These are phyloP conservation scores for Candida pseudoviswanathii DNA, from an alignment of 1,139 yeast genomes.

Conservation along the genomic window DNA sequence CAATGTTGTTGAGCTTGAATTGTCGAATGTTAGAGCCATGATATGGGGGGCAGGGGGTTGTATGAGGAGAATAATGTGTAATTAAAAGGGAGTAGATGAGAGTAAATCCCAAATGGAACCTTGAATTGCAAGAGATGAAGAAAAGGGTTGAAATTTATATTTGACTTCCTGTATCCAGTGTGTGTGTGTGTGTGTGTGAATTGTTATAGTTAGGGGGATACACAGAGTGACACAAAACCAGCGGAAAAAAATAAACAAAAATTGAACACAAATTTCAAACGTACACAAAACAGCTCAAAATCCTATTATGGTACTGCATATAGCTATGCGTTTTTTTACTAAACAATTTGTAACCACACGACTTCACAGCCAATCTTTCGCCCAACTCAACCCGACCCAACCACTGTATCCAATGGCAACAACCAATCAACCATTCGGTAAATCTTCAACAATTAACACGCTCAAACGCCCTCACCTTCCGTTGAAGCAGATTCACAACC, in stretches of 20 bases:
- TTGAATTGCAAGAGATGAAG: not conserved
- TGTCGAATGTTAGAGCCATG: slow-evolving; percentile 1
- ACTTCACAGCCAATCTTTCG: too few relatives aligned
- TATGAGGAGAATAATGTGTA: too few relatives aligned
- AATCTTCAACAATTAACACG: not conserved
- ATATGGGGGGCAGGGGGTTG: too few relatives aligned
- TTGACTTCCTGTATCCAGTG: not conserved
- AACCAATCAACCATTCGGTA: too few relatives aligned
- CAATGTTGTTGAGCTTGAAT: not conserved
- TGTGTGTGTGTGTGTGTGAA: not conserved
- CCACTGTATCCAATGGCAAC: too few relatives aligned
- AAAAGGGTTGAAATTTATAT: not conserved
- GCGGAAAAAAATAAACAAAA: not conserved
- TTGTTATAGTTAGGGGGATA: not conserved
- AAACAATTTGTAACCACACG: not conserved
- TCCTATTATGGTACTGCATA: too few relatives aligned
- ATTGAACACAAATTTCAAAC: not conserved
- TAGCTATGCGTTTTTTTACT: too few relatives aligned
- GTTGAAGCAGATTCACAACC: too few relatives aligned
- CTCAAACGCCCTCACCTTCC: too few relatives aligned
- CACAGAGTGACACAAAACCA: not conserved
- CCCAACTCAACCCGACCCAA: too few relatives aligned
- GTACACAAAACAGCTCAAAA: not conserved
- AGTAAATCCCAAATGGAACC: not conserved
- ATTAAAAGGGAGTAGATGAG: not conserved